These are phyloP conservation scores for Polychytrium aggregatum DNA, from an alignment of 192 early-diverging fungal species.

Conservation along the genomic window DNA sequence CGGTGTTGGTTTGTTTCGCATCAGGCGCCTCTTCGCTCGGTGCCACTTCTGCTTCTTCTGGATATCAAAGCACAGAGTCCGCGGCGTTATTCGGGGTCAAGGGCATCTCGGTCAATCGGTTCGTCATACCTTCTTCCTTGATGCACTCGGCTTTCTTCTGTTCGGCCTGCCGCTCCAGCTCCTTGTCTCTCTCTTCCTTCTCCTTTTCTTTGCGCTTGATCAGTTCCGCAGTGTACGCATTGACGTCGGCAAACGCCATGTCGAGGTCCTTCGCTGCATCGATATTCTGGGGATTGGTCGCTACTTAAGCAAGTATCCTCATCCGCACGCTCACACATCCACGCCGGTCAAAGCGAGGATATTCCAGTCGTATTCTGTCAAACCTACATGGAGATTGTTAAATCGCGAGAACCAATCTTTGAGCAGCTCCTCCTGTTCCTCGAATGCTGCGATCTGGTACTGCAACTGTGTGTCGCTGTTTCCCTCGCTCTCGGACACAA, in stretches of 20 bases:
- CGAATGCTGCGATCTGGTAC: conserved; percentile 41
- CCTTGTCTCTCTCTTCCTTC: conserved; percentile 21
- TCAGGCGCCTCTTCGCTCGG: too few species aligned
- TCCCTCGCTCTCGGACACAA: conserved; percentile 19
- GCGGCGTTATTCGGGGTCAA: too few species aligned
- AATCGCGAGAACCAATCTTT: conserved; percentile 42
- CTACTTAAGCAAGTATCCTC: too few species aligned
- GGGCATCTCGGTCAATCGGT: too few species aligned
- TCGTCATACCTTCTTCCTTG: conserved; percentile 12
- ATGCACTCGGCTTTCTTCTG: neutral
- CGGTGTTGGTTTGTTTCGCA: too few species aligned
- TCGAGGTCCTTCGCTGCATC: too few species aligned
- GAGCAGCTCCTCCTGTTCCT: conserved; percentile 39
- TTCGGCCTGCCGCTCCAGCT: conserved; percentile 2
- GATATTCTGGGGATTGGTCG: too few species aligned
- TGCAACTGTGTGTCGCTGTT: conserved; percentile 33
- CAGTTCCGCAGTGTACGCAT: conserved; percentile 14
- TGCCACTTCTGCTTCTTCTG: too few species aligned
- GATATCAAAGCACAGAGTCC: too few species aligned
- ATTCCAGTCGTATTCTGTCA: too few species aligned
- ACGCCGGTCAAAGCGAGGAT: too few species aligned
- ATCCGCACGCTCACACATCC: too few species aligned
- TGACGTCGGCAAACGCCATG: conserved; percentile 10
- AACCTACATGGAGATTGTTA: conserved; percentile 33
- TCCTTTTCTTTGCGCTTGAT: conserved; percentile 23